Evolutionary conservation across 495 filamentous ascomycete genomes (phyloP), one percentile per base, ranked within the genome.

Genomic region (Usnea hakonensis): DNA sequence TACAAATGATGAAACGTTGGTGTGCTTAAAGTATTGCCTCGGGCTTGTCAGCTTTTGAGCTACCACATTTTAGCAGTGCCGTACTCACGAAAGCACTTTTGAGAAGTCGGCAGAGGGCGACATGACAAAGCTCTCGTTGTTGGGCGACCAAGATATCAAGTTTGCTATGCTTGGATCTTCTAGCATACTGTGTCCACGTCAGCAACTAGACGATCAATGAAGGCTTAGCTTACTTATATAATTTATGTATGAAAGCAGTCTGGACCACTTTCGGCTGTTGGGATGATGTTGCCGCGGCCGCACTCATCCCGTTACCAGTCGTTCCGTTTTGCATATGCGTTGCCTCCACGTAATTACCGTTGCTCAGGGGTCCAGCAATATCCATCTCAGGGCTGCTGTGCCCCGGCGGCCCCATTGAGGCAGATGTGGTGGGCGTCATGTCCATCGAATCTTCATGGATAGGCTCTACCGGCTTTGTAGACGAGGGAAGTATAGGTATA

Each of bases 231-330:
- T 11, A 97, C 93, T 95, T 98, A 83, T 97, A 98, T 21, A 98
- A 83, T 74, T 98, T 98, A 73, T 98, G 94, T 64, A 98, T 97
- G 71, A 98, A 98, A n/a, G 94, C 94, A 30, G 94, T 97, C 75
- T 98, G 94, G 35, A 97, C 90, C 60, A 96, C 91, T 76, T 98
- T 98, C 61, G 93, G 92, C 73, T 96, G 91, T 73, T 96, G 92
- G 62, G 91, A 87, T 62, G 91, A 90, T 19, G 90, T 89, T 6
- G 89, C 87, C 50, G 91, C 90, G n/a, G 83, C 85, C 60, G 70
- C 61, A 68, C 67, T 72, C 64, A 73, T 50, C 54, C 74, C 76
- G 70, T 82, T 73, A 50, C 70, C 61, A 60, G 76, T 36, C 26
- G 46, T 68, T 66, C 81, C 77, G 74, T 80, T 77, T 69, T 74